These are phyloP conservation scores for Chrysoporthe puriensis DNA, from an alignment of 2,329 filamentous ascomycete genomes.

Conservation along the genomic window DNA sequence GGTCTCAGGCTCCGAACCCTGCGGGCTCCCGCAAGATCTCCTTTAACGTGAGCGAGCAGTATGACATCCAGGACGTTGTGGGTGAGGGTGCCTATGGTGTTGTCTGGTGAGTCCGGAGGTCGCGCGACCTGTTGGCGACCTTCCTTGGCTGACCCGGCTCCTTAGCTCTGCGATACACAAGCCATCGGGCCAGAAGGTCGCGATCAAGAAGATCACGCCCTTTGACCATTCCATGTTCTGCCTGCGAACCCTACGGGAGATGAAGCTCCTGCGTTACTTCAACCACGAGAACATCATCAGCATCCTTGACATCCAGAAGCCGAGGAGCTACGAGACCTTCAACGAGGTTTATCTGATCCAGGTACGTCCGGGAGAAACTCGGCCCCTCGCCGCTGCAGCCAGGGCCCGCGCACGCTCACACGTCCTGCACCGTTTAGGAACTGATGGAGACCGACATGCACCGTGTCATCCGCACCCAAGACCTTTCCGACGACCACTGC, in stretches of 20 bases:
- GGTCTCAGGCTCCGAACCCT: constrained; percentile 59
- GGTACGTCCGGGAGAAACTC: constrained; percentile 53
- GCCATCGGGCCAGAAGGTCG: constrained; percentile 96
- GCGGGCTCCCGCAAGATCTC: constrained; percentile 88
- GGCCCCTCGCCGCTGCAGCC: background rate
- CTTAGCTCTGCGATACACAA: constrained; percentile 93
- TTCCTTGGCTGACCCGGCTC: constrained; percentile 14
- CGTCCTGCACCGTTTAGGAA: constrained; percentile 61
- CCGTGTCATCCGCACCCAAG: constrained; percentile 96
- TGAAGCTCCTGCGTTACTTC: constrained; percentile 98
- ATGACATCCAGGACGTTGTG: constrained; percentile 99
- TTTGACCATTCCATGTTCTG: constrained; percentile 99
- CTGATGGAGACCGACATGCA: constrained; percentile 99
- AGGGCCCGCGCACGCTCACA: background rate
- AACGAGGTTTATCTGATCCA: constrained; percentile 99
- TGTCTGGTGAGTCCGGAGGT: constrained; percentile 75
- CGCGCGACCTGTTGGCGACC: background rate
- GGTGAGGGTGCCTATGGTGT: constrained; percentile 98
- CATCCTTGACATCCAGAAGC: constrained; percentile 98
- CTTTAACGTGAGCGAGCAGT: constrained; percentile 99
- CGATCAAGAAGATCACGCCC: constrained; percentile 99
- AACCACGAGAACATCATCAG: constrained; percentile 99
- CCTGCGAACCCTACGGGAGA: constrained; percentile 92
- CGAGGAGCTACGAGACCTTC: constrained; percentile 92
- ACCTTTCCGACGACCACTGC: constrained; percentile 98